Conservation (phyloP, 1,284 basidiomycete genomes). For the Fomitopsis pinicola region DNA sequence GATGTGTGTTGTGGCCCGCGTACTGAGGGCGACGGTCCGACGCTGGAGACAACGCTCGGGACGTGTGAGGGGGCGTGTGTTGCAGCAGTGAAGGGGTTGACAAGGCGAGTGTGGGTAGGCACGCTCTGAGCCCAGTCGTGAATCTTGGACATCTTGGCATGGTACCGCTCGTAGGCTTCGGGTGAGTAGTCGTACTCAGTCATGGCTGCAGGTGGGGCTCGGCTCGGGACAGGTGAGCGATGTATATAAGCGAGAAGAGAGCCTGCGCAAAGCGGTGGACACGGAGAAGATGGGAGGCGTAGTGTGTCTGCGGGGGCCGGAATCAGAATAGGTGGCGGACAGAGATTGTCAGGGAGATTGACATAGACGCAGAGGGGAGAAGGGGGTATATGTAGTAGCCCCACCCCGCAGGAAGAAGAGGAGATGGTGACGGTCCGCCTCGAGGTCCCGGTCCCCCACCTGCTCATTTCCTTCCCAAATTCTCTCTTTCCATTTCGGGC, state of each 20-base stretch:
- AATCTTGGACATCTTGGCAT: conserved; percentile 38
- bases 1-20: background rate
- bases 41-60: conserved; percentile 2
- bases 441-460: background rate
- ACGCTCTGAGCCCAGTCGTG: conserved; percentile 34
- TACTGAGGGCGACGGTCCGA: background rate
- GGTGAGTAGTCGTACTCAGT: conserved; percentile 56
- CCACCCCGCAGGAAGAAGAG: background rate
- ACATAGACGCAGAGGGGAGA: conserved; percentile 3
- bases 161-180: conserved; percentile 40
- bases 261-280: background rate
- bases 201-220: conserved; percentile 27
- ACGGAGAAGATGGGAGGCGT: background rate
- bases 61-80: conserved; percentile 9
- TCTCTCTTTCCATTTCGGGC: background rate
- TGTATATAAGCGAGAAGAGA: background rate
- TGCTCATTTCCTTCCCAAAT: background rate
- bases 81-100: conserved; percentile 20
- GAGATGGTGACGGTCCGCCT: background rate
- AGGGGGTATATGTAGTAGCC: conserved; percentile 5
- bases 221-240: background rate
- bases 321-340: background rate
- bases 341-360: conserved; percentile 4
- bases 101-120: conserved; percentile 15
- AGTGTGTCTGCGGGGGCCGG: background rate